Evolutionary conservation across 179 eudicot species (phyloP).

Genomic region (Actinidia chinensis): DNA sequence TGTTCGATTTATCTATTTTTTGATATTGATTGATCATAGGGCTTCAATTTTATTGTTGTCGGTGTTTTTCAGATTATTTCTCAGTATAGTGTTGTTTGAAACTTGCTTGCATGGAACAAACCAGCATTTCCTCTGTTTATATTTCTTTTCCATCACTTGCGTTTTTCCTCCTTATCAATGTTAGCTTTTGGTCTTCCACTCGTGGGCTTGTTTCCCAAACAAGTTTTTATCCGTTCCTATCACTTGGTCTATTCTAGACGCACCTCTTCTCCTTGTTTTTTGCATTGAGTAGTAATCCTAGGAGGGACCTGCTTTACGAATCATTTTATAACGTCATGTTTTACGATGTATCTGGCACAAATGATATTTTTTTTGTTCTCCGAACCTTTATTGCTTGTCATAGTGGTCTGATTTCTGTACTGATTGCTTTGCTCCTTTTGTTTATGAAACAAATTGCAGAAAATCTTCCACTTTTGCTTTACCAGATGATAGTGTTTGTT

Average conservation of each 20-base stretch:
- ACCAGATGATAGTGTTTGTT: constrained; percentile 81
- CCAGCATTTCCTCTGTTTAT: not conserved
- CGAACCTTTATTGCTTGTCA: not conserved
- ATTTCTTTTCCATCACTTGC: not conserved
- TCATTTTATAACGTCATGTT: not conserved
- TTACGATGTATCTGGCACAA: not conserved
- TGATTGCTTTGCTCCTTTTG: not conserved
- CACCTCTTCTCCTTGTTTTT: not conserved
- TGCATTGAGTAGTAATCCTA: not conserved
- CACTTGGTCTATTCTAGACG: not conserved
- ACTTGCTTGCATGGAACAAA: not conserved
- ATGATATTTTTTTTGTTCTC: not conserved
- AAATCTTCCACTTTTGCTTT: constrained; percentile 78
- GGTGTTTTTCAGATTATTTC: not conserved
- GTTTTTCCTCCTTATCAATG: not conserved
- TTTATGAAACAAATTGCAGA: constrained; percentile 44
- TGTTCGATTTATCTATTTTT: too few species aligned
- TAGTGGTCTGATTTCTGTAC: not conserved
- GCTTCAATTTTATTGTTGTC: too few species aligned
- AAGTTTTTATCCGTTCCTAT: not conserved
- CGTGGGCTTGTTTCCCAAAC: not conserved
- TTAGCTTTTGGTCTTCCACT: not conserved
- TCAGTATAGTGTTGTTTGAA: not conserved
- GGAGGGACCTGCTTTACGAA: not conserved
- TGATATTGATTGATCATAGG: too few species aligned